Percentiles rank a stretch among this genome's conserved stretches.
Conservation (phyloP, 768 basidiomycete genomes). For the Cantharellus anzutake region DNA sequence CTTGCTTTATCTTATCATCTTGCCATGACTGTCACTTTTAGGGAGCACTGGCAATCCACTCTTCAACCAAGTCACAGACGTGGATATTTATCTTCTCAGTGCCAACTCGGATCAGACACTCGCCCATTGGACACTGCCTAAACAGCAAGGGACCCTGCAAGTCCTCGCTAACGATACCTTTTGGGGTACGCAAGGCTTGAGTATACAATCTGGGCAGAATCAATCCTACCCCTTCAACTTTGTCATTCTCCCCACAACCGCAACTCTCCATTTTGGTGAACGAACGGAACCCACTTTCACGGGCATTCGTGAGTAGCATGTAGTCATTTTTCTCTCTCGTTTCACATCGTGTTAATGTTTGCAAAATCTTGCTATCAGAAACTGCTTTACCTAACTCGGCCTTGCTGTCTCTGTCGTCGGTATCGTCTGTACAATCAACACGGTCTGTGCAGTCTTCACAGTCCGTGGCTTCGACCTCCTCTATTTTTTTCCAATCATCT, state of each 20-base stretch:
- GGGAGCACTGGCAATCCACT: slow-evolving; percentile 62
- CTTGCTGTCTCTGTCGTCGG: slow-evolving; percentile 23
- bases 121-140: slow-evolving; percentile 28
- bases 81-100: slow-evolving; percentile 63
- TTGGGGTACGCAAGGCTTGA: slow-evolving; percentile 37
- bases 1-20: slow-evolving; percentile 1
- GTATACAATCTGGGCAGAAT: slow-evolving; percentile 26
- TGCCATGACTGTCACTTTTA: slow-evolving; percentile 17
- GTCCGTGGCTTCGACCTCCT: not conserved
- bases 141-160: slow-evolving; percentile 32
- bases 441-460: not conserved
- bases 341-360: slow-evolving; percentile 2
- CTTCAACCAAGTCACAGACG: slow-evolving; percentile 35
- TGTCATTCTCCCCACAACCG: slow-evolving; percentile 44
- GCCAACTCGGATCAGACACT: slow-evolving; percentile 42
- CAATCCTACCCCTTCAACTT: slow-evolving; percentile 57
- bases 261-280: slow-evolving; percentile 33
- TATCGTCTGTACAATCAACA: slow-evolving; percentile 13
- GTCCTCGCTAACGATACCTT: slow-evolving; percentile 54
- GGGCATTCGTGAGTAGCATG: slow-evolving; percentile 52
- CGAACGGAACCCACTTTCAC: slow-evolving; percentile 53
- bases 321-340: not conserved
- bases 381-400: slow-evolving; percentile 60
- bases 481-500: not conserved
- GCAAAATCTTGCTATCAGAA: slow-evolving; percentile 24